These are phyloP conservation scores for Erodium moschatum DNA, from an alignment of 441 rosid genomes.

Conservation along the genomic window DNA sequence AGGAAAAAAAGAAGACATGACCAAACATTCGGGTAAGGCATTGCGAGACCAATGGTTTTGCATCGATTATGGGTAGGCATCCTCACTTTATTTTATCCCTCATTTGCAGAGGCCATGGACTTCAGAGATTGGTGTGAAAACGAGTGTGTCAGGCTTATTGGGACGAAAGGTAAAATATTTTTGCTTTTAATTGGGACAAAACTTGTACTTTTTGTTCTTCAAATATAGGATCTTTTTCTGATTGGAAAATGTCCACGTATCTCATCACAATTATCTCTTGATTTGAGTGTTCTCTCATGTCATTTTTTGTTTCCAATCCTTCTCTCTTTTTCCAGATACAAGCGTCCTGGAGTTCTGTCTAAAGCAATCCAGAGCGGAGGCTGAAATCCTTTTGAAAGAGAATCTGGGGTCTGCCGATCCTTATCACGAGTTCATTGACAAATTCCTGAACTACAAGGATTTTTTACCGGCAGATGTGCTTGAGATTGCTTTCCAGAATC, in stretches of 20 bases:
- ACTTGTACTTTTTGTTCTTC: not conserved
- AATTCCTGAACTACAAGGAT: slow-evolving; percentile 77
- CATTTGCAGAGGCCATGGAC: slow-evolving; percentile 76
- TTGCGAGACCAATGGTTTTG: slow-evolving; percentile 3
- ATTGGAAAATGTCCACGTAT: not conserved
- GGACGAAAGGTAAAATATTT: slow-evolving; percentile 53
- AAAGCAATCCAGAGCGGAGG: slow-evolving; percentile 93
- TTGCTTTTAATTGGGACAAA: slow-evolving; percentile 1
- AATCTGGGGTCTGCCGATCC: slow-evolving; percentile 77
- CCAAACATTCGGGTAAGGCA: slow-evolving; percentile 60
- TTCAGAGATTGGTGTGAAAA: slow-evolving; percentile 91
- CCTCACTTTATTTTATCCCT: slow-evolving; percentile 13
- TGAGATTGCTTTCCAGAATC: slow-evolving; percentile 64
- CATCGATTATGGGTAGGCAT: slow-evolving; percentile 1
- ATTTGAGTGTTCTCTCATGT: slow-evolving; percentile 7
- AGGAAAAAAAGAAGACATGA: slow-evolving; percentile 50
- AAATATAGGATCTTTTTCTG: not conserved
- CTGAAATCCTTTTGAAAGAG: slow-evolving; percentile 65
- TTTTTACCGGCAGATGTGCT: slow-evolving; percentile 59
- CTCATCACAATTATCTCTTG: not conserved
- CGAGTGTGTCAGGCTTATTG: slow-evolving; percentile 79
- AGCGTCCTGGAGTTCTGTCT: slow-evolving; percentile 84
- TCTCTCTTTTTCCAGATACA: slow-evolving; percentile 41
- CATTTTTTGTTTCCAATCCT: not conserved
- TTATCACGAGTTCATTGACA: slow-evolving; percentile 77